Percentiles rank a stretch among this genome's conserved stretches.
Evolutionary conservation across 73 alveolate species (phyloP).

Genomic region (Urostyla sp.): DNA sequence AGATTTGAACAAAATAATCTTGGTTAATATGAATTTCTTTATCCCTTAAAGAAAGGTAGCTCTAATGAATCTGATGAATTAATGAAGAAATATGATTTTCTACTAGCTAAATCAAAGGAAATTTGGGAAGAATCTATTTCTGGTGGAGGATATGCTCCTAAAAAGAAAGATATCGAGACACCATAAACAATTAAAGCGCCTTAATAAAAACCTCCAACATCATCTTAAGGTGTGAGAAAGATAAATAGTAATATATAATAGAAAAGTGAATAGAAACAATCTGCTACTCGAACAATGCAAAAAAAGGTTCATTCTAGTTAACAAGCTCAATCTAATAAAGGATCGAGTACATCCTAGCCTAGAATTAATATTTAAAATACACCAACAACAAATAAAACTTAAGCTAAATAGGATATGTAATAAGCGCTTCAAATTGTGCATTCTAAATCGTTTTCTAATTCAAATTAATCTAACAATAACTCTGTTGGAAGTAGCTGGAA

Average conservation of each 20-base stretch:
- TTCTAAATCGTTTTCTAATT: conserved; percentile 11
- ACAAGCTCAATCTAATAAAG: conserved; percentile 18
- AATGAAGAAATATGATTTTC: conserved; percentile 46
- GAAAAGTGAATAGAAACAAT: background rate
- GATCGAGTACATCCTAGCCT: too few species aligned
- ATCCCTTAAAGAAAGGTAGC: conserved; percentile 44
- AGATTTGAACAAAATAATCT: conserved; percentile 28
- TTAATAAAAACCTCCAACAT: background rate
- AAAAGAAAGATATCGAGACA: background rate
- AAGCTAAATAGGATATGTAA: background rate
- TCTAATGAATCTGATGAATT: background rate
- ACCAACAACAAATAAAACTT: background rate
- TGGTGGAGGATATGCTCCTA: conserved; percentile 45
- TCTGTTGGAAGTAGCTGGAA: background rate
- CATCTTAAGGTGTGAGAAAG: conserved; percentile 25
- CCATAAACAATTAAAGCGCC: conserved; percentile 39
- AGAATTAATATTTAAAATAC: too few species aligned
- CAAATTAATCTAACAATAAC: conserved; percentile 9
- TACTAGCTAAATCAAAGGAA: conserved; percentile 37
- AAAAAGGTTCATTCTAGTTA: background rate
- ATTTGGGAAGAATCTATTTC: conserved; percentile 57
- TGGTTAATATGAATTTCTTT: conserved; percentile 31
- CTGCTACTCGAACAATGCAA: background rate
- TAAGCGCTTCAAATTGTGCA: background rate
- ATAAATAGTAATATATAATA: background rate